Evolutionary conservation across 2,329 filamentous ascomycete species (phyloP).

Genomic region (Thielaviopsis musarum): DNA sequence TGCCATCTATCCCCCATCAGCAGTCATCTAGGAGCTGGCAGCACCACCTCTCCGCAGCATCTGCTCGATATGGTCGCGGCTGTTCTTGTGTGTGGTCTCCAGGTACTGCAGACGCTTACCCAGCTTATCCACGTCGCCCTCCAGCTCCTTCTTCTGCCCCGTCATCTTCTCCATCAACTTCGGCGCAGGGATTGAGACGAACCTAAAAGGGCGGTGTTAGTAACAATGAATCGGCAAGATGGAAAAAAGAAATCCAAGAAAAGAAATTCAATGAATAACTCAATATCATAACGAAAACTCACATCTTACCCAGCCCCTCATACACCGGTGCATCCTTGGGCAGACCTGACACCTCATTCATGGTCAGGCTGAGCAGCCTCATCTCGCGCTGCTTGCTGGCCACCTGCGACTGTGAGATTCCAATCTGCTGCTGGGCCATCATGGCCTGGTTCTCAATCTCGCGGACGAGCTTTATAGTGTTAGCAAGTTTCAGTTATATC

Average conservation of each 20-base stretch:
- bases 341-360: conserved; percentile 63
- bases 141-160: conserved; percentile 55
- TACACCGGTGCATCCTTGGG: conserved; percentile 67
- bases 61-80: conserved; percentile 75
- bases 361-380: conserved; percentile 74
- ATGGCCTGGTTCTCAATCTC: conserved; percentile 87
- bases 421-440: conserved; percentile 81
- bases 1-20: not conserved
- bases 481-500: conserved; percentile 5
- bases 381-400: conserved; percentile 73
- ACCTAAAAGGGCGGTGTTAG: conserved; percentile 39
- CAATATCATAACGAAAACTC: conserved; percentile 19
- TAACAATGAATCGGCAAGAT: not conserved
- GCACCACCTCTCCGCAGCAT: conserved; percentile 41
- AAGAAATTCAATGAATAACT: conserved; percentile 4
- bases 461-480: conserved; percentile 51
- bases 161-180: conserved; percentile 62
- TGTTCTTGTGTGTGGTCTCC: conserved; percentile 91
- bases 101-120: conserved; percentile 84
- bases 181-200: conserved; percentile 59
- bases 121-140: conserved; percentile 62
- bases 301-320: conserved; percentile 97
- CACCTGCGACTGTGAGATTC: conserved; percentile 70
- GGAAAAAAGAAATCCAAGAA: conserved; percentile 3
- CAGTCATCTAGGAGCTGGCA: not conserved